These are phyloP conservation scores for Paramyrothecium roridum DNA, from an alignment of 2,329 filamentous ascomycete species.

Conservation along the genomic window DNA sequence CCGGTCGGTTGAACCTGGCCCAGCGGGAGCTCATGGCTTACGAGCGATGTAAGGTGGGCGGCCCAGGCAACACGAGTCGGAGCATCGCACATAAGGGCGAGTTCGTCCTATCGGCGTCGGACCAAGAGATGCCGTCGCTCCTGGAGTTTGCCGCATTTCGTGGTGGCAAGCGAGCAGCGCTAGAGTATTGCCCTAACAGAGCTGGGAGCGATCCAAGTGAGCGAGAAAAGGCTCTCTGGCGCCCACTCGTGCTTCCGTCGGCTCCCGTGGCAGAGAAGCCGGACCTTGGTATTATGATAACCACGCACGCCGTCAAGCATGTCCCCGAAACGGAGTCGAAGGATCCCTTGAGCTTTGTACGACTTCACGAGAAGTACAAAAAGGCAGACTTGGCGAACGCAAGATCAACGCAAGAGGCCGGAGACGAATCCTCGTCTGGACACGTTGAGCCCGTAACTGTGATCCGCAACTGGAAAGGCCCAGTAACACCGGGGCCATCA, in stretches of 20 bases:
- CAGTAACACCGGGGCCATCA: background rate
- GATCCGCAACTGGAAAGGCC: background rate
- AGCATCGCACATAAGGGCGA: too few relatives aligned
- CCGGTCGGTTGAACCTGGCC: slow-evolving; percentile 25
- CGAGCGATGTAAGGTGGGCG: slow-evolving; percentile 24
- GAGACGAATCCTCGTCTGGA: too few relatives aligned
- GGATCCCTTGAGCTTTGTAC: slow-evolving; percentile 22
- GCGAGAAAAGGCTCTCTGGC: slow-evolving; percentile 35
- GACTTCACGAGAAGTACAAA: slow-evolving; percentile 17
- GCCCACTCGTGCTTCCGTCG: slow-evolving; percentile 31
- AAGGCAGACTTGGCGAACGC: slow-evolving; percentile 14
- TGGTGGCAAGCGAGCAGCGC: slow-evolving; percentile 40
- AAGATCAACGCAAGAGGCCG: too few relatives aligned
- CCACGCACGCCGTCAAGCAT: slow-evolving; percentile 12
- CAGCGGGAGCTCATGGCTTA: slow-evolving; percentile 31
- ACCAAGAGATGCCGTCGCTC: slow-evolving; percentile 5
- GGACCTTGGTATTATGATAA: slow-evolving; percentile 18
- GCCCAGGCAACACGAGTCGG: slow-evolving; percentile 13
- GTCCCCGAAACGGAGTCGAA: slow-evolving; percentile 16
- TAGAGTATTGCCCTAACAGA: slow-evolving; percentile 38
- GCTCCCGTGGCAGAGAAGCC: slow-evolving; percentile 7
- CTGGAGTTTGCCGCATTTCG: slow-evolving; percentile 30
- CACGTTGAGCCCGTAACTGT: too few relatives aligned
- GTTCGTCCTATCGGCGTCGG: background rate
- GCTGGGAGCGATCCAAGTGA: slow-evolving; percentile 21